Conservation (phyloP, 1,139 yeast genomes). For the Hansenula lynferdii region DNA sequence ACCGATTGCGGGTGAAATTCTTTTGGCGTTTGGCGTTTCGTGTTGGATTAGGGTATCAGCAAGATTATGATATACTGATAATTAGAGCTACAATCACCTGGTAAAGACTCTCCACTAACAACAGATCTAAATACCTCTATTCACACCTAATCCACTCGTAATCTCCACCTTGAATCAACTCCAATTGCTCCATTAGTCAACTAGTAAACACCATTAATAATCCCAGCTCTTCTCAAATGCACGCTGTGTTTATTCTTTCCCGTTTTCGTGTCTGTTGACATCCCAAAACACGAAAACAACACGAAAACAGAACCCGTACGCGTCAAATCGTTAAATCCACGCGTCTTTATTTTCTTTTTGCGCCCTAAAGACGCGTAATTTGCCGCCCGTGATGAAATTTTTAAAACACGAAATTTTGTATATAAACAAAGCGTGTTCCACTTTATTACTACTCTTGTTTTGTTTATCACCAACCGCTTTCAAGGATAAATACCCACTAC, state of each 20-base stretch:
- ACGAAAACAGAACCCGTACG: neutral
- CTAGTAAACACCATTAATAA: neutral
- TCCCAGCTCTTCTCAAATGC: neutral
- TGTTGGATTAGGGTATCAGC: no score
- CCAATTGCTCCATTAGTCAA: neutral
- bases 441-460: neutral
- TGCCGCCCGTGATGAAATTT: constrained; percentile 2
- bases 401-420: constrained; percentile 4
- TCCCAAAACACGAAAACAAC: constrained; percentile 1
- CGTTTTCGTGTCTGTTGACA: neutral
- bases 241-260: neutral
- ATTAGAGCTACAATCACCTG: no score
- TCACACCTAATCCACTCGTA: no score
- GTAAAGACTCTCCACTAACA: no score
- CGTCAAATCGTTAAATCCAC: neutral
- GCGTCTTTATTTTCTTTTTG: constrained; percentile 1
- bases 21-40: no score
- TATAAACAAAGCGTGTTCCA: constrained; percentile 6
- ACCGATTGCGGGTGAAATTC: no score
- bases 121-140: no score
- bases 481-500: neutral
- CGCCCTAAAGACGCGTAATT: constrained; percentile 4
- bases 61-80: no score
- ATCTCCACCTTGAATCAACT: neutral
- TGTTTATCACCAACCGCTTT: neutral